Evolutionary conservation across 2,329 filamentous ascomycete genomes (phyloP).

Genomic region (Parastagonospora nodorum): DNA sequence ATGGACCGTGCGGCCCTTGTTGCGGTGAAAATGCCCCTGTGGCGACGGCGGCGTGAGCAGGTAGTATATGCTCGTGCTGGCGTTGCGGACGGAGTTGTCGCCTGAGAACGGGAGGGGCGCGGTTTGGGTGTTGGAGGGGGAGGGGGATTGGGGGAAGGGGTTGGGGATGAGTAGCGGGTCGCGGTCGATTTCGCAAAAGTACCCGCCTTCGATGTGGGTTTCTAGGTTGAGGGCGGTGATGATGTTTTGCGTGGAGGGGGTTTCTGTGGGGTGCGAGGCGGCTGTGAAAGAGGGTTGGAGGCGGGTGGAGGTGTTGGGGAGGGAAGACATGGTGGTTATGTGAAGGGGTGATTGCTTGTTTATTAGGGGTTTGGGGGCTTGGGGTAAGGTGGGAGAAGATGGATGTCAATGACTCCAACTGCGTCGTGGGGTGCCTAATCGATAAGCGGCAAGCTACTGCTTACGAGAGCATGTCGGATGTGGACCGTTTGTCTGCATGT

Average conservation of each 20-base stretch:
- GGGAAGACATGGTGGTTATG: too few species aligned
- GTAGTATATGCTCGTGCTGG: slow-evolving; percentile 69
- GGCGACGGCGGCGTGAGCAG: slow-evolving; percentile 62
- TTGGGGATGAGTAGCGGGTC: slow-evolving; percentile 57
- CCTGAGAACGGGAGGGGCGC: slow-evolving; percentile 44
- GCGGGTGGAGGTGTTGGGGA: too few species aligned
- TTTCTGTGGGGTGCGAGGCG: too few species aligned
- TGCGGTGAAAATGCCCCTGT: slow-evolving; percentile 67
- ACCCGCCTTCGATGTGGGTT: slow-evolving; percentile 58
- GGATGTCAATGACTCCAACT: too few species aligned
- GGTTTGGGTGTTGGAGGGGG: slow-evolving; percentile 22
- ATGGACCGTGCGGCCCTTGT: slow-evolving; percentile 66
- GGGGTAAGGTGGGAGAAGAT: too few species aligned
- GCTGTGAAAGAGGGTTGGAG: too few species aligned
- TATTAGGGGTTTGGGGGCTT: too few species aligned
- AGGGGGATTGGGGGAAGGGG: slow-evolving; percentile 54
- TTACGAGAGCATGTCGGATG: too few species aligned
- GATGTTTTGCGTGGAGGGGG: slow-evolving; percentile 11
- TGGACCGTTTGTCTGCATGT: too few species aligned
- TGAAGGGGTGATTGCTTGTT: too few species aligned
- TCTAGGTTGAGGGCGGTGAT: slow-evolving; percentile 46
- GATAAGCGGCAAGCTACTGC: too few species aligned
- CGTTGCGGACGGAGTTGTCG: slow-evolving; percentile 53
- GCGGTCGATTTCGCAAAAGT: slow-evolving; percentile 55
- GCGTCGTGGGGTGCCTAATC: too few species aligned